Conservation (phyloP, 768 basidiomycete genomes). For the Suillus cothurnatus region DNA sequence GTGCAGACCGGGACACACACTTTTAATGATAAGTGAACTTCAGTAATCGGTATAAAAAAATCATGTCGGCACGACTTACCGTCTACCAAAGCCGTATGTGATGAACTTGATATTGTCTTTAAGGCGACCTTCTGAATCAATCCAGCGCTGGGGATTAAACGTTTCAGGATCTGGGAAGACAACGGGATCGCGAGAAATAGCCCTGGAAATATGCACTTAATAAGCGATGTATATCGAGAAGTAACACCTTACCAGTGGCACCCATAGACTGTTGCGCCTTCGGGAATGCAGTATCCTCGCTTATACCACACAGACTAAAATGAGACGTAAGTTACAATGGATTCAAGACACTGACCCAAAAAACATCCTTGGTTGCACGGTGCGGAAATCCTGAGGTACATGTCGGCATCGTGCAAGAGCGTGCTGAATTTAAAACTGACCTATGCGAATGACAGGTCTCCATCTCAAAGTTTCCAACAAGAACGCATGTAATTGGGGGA, state of each 20-base stretch:
- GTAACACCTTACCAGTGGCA: neutral
- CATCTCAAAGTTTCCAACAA: neutral
- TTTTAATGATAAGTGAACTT: slow-evolving; percentile 14
- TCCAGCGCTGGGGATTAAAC: slow-evolving; percentile 62
- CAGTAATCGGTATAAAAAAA: neutral
- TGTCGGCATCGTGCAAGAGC: neutral
- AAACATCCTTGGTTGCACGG: neutral
- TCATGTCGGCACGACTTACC: neutral
- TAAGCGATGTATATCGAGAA: neutral
- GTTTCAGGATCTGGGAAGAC: slow-evolving; percentile 52
- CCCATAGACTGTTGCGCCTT: neutral
- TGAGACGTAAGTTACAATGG: neutral
- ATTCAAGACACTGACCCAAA: neutral
- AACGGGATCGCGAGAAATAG: slow-evolving; percentile 19
- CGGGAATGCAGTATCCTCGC: neutral
- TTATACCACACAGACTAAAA: neutral
- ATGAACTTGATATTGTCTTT: neutral
- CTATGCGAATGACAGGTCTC: neutral
- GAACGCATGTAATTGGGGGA: neutral
- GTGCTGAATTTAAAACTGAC: neutral
- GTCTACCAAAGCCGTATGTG: neutral
- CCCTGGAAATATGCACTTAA: neutral
- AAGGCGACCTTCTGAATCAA: slow-evolving; percentile 21
- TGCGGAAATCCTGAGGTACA: neutral
- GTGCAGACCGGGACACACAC: slow-evolving; percentile 64